phyloP scores from a whole-genome alignment of 139 green algal species.

The Coccomyxa sp. region DNA sequence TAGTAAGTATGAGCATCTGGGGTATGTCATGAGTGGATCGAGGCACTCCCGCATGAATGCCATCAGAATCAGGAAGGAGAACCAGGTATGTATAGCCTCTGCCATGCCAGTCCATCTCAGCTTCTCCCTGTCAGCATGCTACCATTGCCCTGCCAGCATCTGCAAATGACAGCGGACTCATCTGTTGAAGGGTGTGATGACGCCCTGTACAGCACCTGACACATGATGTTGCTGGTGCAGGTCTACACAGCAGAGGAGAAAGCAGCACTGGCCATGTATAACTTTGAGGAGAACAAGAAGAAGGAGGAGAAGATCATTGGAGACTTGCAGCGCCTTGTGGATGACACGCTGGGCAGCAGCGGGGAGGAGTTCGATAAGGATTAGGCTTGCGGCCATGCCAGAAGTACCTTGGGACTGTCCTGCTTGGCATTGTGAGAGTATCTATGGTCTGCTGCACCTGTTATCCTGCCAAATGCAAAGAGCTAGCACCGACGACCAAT shows the following conservation, averaged over 20 bases:
- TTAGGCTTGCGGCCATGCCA: no score
- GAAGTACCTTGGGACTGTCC: no score
- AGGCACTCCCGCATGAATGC: slow-evolving; percentile 97
- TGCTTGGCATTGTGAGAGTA: no score
- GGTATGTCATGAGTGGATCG: slow-evolving; percentile 95
- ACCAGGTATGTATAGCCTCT: slow-evolving; percentile 52
- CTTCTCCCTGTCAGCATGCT: no score
- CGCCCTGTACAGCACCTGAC: slow-evolving; percentile 16
- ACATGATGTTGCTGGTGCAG: slow-evolving; percentile 27
- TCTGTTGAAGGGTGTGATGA: no score
- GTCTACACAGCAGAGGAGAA: slow-evolving; percentile 98
- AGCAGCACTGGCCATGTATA: slow-evolving; percentile 95
- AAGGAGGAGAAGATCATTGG: slow-evolving; percentile 90
- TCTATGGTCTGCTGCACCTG: no score
- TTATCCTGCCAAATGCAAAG: no score
- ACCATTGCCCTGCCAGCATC: no score
- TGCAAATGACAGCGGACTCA: no score
- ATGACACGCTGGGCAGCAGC: slow-evolving; percentile 58
- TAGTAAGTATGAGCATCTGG: slow-evolving; percentile 82
- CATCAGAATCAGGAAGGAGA: slow-evolving; percentile 93
- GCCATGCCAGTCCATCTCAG: no score
- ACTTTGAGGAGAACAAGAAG: slow-evolving; percentile 95
- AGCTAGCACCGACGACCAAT: no score
- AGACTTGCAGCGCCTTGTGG: slow-evolving; percentile 81
- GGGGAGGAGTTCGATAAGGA: no score